Percentiles rank a stretch among this genome's conserved stretches.
Conservation (phyloP, 345 rosid genomes). For the Atalantia buxifolia region DNA sequence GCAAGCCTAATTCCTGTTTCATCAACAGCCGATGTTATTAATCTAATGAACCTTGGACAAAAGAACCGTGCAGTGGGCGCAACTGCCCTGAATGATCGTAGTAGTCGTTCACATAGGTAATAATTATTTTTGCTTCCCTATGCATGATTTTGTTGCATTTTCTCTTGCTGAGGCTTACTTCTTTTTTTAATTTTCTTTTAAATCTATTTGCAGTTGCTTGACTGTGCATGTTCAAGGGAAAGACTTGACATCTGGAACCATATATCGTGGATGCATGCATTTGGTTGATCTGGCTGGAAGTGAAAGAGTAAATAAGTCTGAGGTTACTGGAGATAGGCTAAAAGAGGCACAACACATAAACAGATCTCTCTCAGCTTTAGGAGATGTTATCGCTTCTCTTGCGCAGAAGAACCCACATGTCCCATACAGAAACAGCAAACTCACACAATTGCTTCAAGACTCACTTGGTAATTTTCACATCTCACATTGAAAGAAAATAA, state of each 20-base stretch:
- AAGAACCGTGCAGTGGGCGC: slow-evolving; percentile 91
- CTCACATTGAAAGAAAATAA: neutral
- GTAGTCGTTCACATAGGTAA: slow-evolving; percentile 99
- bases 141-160: neutral
- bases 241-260: slow-evolving; percentile 75
- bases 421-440: slow-evolving; percentile 96
- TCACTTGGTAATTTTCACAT: slow-evolving; percentile 66
- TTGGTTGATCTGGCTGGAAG: slow-evolving; percentile 98
- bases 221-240: slow-evolving; percentile 96
- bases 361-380: slow-evolving; percentile 91
- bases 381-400: slow-evolving; percentile 97
- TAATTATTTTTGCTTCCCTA: slow-evolving; percentile 4
- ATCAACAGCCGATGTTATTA: slow-evolving; percentile 81
- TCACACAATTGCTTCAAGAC: slow-evolving; percentile 94
- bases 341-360: slow-evolving; percentile 97
- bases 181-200: neutral
- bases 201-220: slow-evolving; percentile 69
- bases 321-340: slow-evolving; percentile 87
- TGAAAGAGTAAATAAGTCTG: slow-evolving; percentile 93
- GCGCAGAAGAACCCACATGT: slow-evolving; percentile 96
- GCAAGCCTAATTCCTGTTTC: slow-evolving; percentile 82
- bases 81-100: slow-evolving; percentile 93
- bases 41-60: slow-evolving; percentile 88
- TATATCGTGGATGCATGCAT: slow-evolving; percentile 93
- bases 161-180: neutral